Conservation (phyloP, 2,329 filamentous ascomycete genomes). For the Calonectria hongkongensis region DNA sequence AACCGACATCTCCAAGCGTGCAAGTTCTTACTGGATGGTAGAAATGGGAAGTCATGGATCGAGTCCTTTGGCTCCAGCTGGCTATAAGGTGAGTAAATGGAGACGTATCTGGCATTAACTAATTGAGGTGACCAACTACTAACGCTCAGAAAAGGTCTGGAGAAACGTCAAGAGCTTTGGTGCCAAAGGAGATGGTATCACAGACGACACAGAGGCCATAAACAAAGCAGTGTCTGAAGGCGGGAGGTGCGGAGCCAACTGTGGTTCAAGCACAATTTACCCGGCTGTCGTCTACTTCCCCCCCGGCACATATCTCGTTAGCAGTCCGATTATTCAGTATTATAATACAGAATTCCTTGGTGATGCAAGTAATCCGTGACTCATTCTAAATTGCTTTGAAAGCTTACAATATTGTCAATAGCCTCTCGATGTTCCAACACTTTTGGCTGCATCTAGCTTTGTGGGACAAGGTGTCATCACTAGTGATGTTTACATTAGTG, state of each 20-base stretch:
- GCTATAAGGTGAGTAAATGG: too few species aligned
- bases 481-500: conserved; percentile 86
- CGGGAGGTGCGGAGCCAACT: conserved; percentile 85
- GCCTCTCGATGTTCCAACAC: conserved; percentile 73
- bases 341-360: conserved; percentile 97
- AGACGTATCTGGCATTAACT: too few species aligned
- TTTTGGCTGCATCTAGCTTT: conserved; percentile 85
- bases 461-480: conserved; percentile 92
- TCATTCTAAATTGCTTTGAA: neutral
- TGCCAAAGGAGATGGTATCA: conserved; percentile 79
- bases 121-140: too few species aligned
- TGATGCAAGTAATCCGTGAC: conserved; percentile 74
- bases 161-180: conserved; percentile 87
- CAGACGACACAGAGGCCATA: conserved; percentile 92
- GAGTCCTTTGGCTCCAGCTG: too few species aligned
- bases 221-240: conserved; percentile 87
- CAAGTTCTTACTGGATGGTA: too few species aligned
- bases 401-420: neutral
- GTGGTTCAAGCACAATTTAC: conserved; percentile 86
- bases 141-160: conserved; percentile 71
- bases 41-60: too few species aligned
- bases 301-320: conserved; percentile 90
- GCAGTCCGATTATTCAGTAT: conserved; percentile 85
- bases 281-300: conserved; percentile 96
- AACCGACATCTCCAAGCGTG: too few species aligned